phyloP scores from a whole-genome alignment of 2,329 filamentous ascomycete species.

The Sarocladium kiliense region DNA sequence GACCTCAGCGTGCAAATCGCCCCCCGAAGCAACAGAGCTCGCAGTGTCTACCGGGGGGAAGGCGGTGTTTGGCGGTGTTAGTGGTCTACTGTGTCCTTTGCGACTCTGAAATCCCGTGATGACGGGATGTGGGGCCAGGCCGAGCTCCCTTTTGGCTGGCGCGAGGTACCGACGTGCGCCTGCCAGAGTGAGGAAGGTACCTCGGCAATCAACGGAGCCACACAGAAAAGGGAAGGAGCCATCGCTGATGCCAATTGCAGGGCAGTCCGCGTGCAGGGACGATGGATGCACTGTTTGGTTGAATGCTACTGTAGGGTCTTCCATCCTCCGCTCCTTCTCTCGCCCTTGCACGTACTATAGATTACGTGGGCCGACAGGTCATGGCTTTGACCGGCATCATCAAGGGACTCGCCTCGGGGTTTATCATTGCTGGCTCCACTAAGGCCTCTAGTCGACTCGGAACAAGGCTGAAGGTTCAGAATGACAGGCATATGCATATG shows the following conservation, averaged over 20 bases:
- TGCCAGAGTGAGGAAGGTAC: not conserved
- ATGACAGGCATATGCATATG: not conserved
- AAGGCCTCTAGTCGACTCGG: too few relatives aligned
- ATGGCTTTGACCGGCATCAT: too few relatives aligned
- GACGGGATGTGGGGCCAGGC: constrained; percentile 4
- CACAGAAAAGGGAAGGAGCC: not conserved
- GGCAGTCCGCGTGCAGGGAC: not conserved
- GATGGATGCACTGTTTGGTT: not conserved
- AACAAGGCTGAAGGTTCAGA: too few relatives aligned
- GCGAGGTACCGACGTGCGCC: not conserved
- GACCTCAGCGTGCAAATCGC: constrained; percentile 1
- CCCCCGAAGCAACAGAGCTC: not conserved
- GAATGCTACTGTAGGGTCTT: not conserved
- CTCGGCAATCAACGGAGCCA: not conserved
- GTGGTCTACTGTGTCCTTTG: constrained; percentile 9
- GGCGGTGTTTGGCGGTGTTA: not conserved
- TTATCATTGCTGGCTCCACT: too few relatives aligned
- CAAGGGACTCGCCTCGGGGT: too few relatives aligned
- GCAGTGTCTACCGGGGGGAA: not conserved
- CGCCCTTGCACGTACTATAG: too few relatives aligned
- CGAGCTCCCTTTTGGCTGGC: not conserved
- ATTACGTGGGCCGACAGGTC: too few relatives aligned
- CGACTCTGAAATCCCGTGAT: constrained; percentile 8
- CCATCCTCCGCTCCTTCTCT: not conserved
- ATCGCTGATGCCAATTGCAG: not conserved